Percentiles rank a stretch among this genome's conserved stretches.
Evolutionary conservation across 345 rosid species (phyloP).

Genomic region (Luvunga scandens): DNA sequence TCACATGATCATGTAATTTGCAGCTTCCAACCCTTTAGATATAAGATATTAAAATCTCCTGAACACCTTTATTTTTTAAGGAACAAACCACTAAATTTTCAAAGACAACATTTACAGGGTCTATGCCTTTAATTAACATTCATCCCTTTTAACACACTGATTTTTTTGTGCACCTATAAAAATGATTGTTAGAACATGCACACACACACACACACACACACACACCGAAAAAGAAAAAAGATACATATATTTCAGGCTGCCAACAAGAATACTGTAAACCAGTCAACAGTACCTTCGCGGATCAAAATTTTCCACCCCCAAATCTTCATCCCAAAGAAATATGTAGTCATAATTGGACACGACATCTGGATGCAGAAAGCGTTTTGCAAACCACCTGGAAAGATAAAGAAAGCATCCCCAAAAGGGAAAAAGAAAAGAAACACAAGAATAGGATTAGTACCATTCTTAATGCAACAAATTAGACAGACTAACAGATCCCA

Average conservation of each 20-base stretch:
- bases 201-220: too few relatives aligned
- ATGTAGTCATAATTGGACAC: slow-evolving; percentile 80
- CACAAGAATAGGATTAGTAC: not conserved
- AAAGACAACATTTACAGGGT: not conserved
- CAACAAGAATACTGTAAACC: not conserved
- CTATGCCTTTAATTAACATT: not conserved
- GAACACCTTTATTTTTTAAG: not conserved
- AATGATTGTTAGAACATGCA: not conserved
- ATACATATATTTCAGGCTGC: not conserved
- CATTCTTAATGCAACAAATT: not conserved
- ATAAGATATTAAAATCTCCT: not conserved
- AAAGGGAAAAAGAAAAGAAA: not conserved
- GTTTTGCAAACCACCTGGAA: slow-evolving; percentile 98
- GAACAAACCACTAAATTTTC: not conserved
- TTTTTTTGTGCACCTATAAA: not conserved
- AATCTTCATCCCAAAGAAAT: slow-evolving; percentile 98
- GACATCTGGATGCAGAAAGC: slow-evolving; percentile 90
- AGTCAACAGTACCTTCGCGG: slow-evolving; percentile 54
- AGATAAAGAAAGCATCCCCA: not conserved
- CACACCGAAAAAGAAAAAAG: not conserved
- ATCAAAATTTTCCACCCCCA: slow-evolving; percentile 77
- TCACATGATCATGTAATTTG: not conserved
- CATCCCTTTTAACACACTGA: not conserved
- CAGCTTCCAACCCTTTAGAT: not conserved
- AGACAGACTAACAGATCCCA: not conserved